Base-by-base conservation (phyloP, 2,329 filamentous ascomycete species). In the Venturia nashicola region DNA sequence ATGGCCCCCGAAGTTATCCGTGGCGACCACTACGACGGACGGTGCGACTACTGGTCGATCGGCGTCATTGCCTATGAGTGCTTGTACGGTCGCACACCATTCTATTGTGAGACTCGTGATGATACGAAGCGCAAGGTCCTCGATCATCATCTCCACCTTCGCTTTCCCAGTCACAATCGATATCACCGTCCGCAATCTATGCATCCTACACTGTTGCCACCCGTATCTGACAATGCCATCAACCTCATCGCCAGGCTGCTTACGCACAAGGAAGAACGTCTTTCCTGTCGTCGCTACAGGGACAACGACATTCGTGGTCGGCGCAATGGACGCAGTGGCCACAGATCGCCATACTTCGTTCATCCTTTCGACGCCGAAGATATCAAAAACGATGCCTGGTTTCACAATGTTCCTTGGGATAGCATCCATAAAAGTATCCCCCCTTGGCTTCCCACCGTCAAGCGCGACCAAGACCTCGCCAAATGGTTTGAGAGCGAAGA, bases 11-110 rank as follows among this genome's bases (percentile, higher is more conserved):
- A 97, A 77, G 90, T 97, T 20, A 87, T 97, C 65, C 80, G 83
- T 68, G 90, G 92, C 36, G 83, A 91, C 60, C 77, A 82, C 44
- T 97, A 97, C 73, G 94, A 97, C 75, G 93, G 90, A 39, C 83
- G 93, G 71, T 97, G 93, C 76, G 93, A 97, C 76, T 97, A 84
- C 91, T 97, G 90, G 93, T 97, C 92, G 76, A 84, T 97, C 69
- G 93, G 91, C 62, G 86, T 97, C 71, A 97, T 97, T 71, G 76
- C 97, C 64, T 97, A 90, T 71, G 93, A 97, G 81, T 97, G 93
- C 70, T 79, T 97, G 1, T 97, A 94, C 72, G 93, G 93, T 0
- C 88, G 87, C 66, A 97, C 93, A 0, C 93, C 93, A 0, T 97
- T 97, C 73, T 84, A 92, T 62, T 85, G 88, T 18, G 89, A 93